Evolutionary conservation across 805 yeast genomes (phyloP), one percentile per base, ranked within the genome.

Genomic region (Wickerhamiella bombiphila): DNA sequence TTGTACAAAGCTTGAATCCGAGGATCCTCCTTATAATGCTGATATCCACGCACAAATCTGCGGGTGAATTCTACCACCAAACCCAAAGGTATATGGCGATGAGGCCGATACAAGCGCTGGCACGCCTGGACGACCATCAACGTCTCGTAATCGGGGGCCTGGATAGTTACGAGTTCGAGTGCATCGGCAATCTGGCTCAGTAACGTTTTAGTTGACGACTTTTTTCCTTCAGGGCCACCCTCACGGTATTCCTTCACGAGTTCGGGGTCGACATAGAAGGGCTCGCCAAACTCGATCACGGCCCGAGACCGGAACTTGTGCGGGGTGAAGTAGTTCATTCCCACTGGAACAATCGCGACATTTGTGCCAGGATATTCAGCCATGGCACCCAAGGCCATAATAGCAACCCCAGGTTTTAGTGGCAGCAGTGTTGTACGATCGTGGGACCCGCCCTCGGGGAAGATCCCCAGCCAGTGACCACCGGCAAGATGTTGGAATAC

Each of bases 401-500:
- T 80, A 2, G 95, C 95, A 6, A 91, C 96, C 44, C 98, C 98
- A 1, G 97, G 95, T 55, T 91, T 88, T 48, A 88, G 64, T 0
- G 98, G 98, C 36, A 88, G 66, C 48, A 88, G 60, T 45, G 83
- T 93, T 0, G 97, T 76, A 47, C 98, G 68, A 57, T 88, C 98
- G 53, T 88, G 98, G 9, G 95, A 83, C 1, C 98, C 98, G 42
- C 98, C 98, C 63, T 91, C 98, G 6, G 98, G 96, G 62, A 85
- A 91, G 32, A 91, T 81, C 8, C 97, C 97, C 25, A 91, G 60
- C 44, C 93, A 81, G 40, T 80, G 73, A 30, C 91, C 85, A 42
- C 72, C 68, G 15, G 81, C 69, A 44, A 91, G 66, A 56, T 83
- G 94, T 35, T 76, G 72, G 56, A 86, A 91, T 2, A 91, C 97